Base-by-base conservation (phyloP, 169 alveolate species). In the Plasmodium chabaudi region DNA sequence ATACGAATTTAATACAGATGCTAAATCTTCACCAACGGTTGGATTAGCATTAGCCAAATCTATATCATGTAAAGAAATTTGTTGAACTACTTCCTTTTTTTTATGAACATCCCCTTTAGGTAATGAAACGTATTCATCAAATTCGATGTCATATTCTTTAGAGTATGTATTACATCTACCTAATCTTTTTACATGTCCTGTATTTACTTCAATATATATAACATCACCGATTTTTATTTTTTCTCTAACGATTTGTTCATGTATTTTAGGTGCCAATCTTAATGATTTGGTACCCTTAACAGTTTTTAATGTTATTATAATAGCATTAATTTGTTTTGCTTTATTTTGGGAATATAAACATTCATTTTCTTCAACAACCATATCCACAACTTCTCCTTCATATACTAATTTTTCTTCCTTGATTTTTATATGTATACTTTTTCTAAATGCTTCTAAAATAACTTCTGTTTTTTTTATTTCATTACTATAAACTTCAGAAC, bases 91-190 rank as follows among this genome's bases (percentile, higher is more conserved):
- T 93, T 98, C 99, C 93, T 98, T 99, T 93, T 98, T 98, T 96
- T 99, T 99, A 92, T 98, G 99, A n/a, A 99, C 99, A 73, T 99
- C 99, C 42, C 99, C 99, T 91, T 98, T 98, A 1, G 99, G 99
- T 47, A 99, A 93, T 5, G 99, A 99, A 19, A 99, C 99, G 77
- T 97, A 99, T 88, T 98, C 99, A 95, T 99, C 99, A 55, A 99
- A 98, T 91, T 99, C 99, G 42, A 99, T 95, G 88, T 99, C 99
- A 93, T 96, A 98, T 90, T 99, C 99, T 23, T 99, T 97, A 7
- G 99, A 99, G 92, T 96, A 98, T 1, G 97, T 97, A 92, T 99
- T 99, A 53, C 99, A 97, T 87, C 99, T 89, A 10, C 99, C 99
- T 59, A 98, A 98, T 87, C 99, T 97, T 92, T 97, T 97, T 19